Percentiles rank a stretch among this genome's conserved stretches.
phyloP scores from a whole-genome alignment of 129 eudicot genomes.

The Arctium minus region DNA sequence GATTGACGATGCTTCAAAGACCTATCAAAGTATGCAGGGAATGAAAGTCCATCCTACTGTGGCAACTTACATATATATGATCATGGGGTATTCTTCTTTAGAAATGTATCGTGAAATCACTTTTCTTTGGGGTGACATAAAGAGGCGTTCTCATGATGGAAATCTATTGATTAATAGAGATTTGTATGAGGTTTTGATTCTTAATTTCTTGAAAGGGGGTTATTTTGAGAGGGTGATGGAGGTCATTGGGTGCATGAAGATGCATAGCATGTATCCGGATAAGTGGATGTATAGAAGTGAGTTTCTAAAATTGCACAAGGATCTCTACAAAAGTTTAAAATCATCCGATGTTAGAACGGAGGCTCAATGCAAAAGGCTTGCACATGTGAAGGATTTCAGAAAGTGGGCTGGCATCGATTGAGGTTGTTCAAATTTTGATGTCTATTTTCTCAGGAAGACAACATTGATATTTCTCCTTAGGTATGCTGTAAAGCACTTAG shows the following conservation, averaged over 20 bases:
- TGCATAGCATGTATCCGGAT: conserved; percentile 56
- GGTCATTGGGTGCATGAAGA: conserved; percentile 59
- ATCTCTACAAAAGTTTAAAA: conserved; percentile 60
- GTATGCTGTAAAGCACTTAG: background rate
- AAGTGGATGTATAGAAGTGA: conserved; percentile 59
- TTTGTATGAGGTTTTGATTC: conserved; percentile 59
- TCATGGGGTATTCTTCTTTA: conserved; percentile 64
- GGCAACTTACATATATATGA: conserved; percentile 52
- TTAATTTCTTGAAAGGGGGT: conserved; percentile 76
- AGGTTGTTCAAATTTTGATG: background rate
- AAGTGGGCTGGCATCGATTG: conserved; percentile 3
- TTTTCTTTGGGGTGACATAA: conserved; percentile 86
- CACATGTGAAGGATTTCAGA: conserved; percentile 68
- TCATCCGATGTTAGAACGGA: conserved; percentile 53
- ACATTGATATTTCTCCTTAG: background rate
- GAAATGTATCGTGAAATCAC: conserved; percentile 80
- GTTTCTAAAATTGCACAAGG: conserved; percentile 65
- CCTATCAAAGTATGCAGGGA: conserved; percentile 75
- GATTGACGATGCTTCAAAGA: conserved; percentile 67
- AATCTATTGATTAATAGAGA: conserved; percentile 41
- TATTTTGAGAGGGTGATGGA: conserved; percentile 97
- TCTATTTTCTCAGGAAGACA: background rate
- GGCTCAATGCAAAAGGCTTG: conserved; percentile 64
- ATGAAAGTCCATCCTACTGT: conserved; percentile 53
- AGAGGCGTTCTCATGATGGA: conserved; percentile 44